Percentiles rank a stretch among this genome's conserved stretches.
Evolutionary conservation across 306 rosid species (phyloP).

Genomic region (Ceratonia siliqua): DNA sequence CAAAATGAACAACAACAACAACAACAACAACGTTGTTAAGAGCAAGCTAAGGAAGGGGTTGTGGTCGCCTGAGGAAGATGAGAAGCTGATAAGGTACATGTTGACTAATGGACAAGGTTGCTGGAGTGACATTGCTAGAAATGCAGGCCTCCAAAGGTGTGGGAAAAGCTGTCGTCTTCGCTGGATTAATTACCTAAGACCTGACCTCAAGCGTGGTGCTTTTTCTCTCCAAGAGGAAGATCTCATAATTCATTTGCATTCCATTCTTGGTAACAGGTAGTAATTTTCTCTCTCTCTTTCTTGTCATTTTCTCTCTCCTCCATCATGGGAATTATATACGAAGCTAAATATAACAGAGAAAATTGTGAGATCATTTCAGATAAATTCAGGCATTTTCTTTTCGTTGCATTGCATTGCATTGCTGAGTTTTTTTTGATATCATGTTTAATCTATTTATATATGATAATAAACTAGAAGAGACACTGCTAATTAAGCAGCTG

Average conservation of each 20-base stretch:
- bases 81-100: conserved; percentile 87
- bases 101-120: conserved; percentile 90
- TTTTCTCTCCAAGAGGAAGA: conserved; percentile 81
- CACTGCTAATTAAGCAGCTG: too few species aligned
- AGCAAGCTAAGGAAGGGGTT: conserved; percentile 72
- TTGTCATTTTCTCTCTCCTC: not conserved
- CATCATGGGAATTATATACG: too few species aligned
- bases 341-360: too few species aligned
- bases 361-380: too few species aligned
- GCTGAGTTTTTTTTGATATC: too few species aligned
- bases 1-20: conserved; percentile 26
- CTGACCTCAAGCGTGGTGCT: conserved; percentile 93
- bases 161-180: conserved; percentile 99
- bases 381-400: too few species aligned
- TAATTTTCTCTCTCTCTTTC: not conserved
- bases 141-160: conserved; percentile 83
- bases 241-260: conserved; percentile 78
- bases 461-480: too few species aligned
- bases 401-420: too few species aligned
- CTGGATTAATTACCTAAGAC: conserved; percentile 93
- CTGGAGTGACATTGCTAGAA: conserved; percentile 91
- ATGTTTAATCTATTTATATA: too few species aligned
- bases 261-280: conserved; percentile 89
- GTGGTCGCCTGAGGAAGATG: conserved; percentile 98
- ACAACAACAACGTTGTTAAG: conserved; percentile 17